Evolutionary conservation across 148 eudicot genomes (phyloP).

Genomic region (Vaccinium myrtillus): DNA sequence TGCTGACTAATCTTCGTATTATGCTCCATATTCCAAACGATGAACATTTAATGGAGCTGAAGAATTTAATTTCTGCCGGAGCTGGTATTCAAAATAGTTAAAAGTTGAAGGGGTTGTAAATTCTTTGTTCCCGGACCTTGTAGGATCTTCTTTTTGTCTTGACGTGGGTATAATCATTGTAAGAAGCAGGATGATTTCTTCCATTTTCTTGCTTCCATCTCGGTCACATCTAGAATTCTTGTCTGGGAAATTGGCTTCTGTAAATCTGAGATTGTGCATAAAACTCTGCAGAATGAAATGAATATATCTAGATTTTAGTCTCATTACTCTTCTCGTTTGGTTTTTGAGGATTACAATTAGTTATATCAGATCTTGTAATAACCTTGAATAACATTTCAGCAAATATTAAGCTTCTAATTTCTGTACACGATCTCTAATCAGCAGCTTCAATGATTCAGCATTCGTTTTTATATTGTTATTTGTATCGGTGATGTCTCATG

Average conservation of each 20-base stretch:
- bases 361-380: not conserved
- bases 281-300: constrained; percentile 15
- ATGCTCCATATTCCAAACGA: constrained; percentile 55
- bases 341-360: not conserved
- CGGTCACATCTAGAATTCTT: not conserved
- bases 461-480: not conserved
- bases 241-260: constrained; percentile 22
- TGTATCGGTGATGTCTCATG: not conserved
- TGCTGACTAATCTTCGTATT: constrained; percentile 53
- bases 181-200: constrained; percentile 7
- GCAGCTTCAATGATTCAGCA: not conserved
- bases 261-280: constrained; percentile 20
- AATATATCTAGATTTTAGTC: constrained; percentile 10
- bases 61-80: constrained; percentile 38
- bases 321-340: not conserved
- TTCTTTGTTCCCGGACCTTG: not conserved
- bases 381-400: constrained; percentile 1
- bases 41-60: constrained; percentile 56
- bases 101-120: not conserved
- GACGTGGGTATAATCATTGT: not conserved
- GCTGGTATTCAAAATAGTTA: constrained; percentile 26
- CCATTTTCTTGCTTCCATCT: constrained; percentile 11
- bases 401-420: not conserved
- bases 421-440: not conserved
- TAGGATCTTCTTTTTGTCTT: constrained; percentile 12